Base-by-base conservation (phyloP, 495 filamentous ascomycete genomes). In the Cetradonia linearis region DNA sequence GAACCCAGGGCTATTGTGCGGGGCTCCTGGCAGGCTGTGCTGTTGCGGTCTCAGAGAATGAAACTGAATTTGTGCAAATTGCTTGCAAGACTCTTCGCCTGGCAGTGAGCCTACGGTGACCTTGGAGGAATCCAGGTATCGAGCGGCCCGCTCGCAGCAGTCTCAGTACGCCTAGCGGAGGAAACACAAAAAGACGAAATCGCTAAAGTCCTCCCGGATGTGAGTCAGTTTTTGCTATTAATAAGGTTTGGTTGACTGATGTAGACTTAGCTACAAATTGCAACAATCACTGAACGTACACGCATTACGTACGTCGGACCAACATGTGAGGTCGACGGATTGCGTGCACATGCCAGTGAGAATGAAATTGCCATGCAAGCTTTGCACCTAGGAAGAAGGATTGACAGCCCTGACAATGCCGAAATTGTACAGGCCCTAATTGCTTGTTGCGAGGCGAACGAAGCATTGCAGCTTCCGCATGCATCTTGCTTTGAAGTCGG, bases 361-460 rank as follows among this genome's bases (percentile, higher is more conserved):
- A 20, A 47, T 1, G 36, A 25, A 2, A n/a, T 62, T 16, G 9
- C 9, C 5, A 36, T 9, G 18, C 55, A 59, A 23, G 27, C 36
- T 33, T 16, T 62, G 14, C 53, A 62, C 30, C 16, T 59, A n/a
- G 62, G 60, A 25, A 63, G 63, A 4, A 68, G 64, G 38, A 59
- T 64, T 9, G 69, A 72, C 66, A 72, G 69, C 59, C 66, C 70
- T 11, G 69, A 70, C 16, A 72, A 70, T 34, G 49, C 10, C 23
- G 37, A 67, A 2, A 60, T 71, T 28, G 59, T 59, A n/a, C 31
- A 20, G n/a, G 63, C 70, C 25, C 60, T 71, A 4, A 63, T 30
- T 40, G 25, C 6, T 30, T 37, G 69, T n/a, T 69, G 65, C 46
- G 46, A 33, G 11, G 33, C 50, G 33, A 28, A 61, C 10, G 16